phyloP scores from a whole-genome alignment of 805 yeast species.

The Middelhovenomyces tepae region DNA sequence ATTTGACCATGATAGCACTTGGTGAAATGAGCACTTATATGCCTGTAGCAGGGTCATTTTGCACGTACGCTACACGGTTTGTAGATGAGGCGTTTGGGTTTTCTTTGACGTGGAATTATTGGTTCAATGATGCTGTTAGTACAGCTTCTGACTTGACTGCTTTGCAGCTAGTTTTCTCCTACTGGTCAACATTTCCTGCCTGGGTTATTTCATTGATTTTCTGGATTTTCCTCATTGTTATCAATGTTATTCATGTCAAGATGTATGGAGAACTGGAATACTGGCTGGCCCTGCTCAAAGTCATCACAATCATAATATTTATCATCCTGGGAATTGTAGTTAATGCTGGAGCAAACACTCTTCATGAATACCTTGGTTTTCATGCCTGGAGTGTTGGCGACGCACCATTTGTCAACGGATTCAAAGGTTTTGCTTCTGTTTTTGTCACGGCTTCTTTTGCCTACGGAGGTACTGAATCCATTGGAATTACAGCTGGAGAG shows the following conservation, averaged over 20 bases:
- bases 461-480: constrained; percentile 49
- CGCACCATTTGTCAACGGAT: constrained; percentile 30
- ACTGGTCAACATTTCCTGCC: constrained; percentile 41
- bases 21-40: constrained; percentile 50
- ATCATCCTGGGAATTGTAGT: constrained; percentile 48
- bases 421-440: constrained; percentile 38
- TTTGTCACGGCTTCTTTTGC: constrained; percentile 52
- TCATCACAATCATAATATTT: constrained; percentile 56
- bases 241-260: constrained; percentile 43
- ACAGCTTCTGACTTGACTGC: constrained; percentile 43
- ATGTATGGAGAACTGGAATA: constrained; percentile 55
- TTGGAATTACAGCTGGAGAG: constrained; percentile 55
- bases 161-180: constrained; percentile 36
- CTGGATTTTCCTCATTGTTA: constrained; percentile 40
- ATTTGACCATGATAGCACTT: constrained; percentile 42
- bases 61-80: constrained; percentile 41
- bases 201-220: constrained; percentile 46
- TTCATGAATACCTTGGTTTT: constrained; percentile 44
- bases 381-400: constrained; percentile 48
- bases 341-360: constrained; percentile 47
- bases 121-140: constrained; percentile 43
- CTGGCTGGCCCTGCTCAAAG: constrained; percentile 59
- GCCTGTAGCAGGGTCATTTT: constrained; percentile 48
- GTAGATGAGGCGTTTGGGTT: constrained; percentile 46
- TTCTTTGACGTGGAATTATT: constrained; percentile 41